Evolutionary conservation across 73 alveolate species (phyloP), one percentile per base, ranked within the genome.

Genomic region (Paramecium bursaria): DNA sequence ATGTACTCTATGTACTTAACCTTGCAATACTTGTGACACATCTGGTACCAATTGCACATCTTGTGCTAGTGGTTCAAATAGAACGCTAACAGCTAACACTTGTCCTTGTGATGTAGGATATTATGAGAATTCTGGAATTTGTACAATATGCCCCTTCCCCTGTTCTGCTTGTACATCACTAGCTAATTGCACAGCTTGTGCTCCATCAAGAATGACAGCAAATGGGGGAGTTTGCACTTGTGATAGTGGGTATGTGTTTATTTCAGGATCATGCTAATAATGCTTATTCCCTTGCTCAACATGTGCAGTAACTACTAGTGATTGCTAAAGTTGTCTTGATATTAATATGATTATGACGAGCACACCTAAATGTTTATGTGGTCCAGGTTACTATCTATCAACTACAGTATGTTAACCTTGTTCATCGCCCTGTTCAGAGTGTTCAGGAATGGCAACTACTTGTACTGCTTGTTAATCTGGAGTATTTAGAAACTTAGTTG

Each of bases 31-130:
- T 39, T 39, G 49, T 11, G 49, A 39, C 5, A 39, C 5, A 7
- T 7, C 49, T 7, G 49, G 11, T 39, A 11, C 5, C 11, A 7
- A 39, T 39, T 39, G 49, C 11, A 39, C 49, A 39, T 39, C 49
- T 39, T 39, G 49, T 31, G 9, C 33, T 4, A 2, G 29, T 10
- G 76, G 76, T 1, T 0, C 15, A 55, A 55, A 55, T 55, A 55
- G 75, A n/a, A 47, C 26, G 26, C 3, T 55, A 29, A 13, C 1
- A 55, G 49, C 17, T 7, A 55, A 3, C 31, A 23, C 30, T 26
- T 55, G 75, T 55, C 19, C 31, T 3, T 55, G 75, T 4, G 51
- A 55, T 55, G 75, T 15, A 29, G 75, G 75, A 10, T 55, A 55
- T 55, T 55, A 26, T 55, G 75, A 55, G 4, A 26, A 55, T 55